These are phyloP conservation scores for Gynandropsis gynandra DNA, from an alignment of 345 rosid genomes.

Conservation along the genomic window DNA sequence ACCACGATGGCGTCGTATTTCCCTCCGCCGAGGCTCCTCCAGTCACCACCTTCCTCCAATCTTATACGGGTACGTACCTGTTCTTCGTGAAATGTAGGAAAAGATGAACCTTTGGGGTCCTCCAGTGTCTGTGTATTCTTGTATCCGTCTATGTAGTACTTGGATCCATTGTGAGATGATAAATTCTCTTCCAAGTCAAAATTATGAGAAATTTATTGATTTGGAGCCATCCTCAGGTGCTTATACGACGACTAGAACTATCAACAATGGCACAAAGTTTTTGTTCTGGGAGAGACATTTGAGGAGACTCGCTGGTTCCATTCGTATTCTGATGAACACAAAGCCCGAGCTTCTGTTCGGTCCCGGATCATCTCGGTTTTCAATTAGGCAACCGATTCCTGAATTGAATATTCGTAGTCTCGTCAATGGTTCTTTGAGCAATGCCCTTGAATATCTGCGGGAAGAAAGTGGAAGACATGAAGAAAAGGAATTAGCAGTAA, in stretches of 20 bases:
- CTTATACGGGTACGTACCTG: constrained; percentile 41
- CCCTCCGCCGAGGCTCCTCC: constrained; percentile 40
- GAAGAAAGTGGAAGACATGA: constrained; percentile 30
- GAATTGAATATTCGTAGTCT: constrained; percentile 34
- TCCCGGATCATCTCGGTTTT: constrained; percentile 6
- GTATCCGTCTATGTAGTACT: background rate
- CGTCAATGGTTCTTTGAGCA: constrained; percentile 39
- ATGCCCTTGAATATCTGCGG: constrained; percentile 36
- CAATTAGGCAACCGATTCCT: constrained; percentile 24
- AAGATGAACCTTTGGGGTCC: background rate
- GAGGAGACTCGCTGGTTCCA: constrained; percentile 47
- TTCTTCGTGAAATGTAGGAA: background rate
- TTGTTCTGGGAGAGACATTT: constrained; percentile 73
- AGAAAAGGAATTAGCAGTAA: constrained; percentile 64
- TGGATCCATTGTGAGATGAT: background rate
- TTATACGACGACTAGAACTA: constrained; percentile 77
- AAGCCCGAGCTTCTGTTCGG: constrained; percentile 42
- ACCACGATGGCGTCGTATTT: constrained; percentile 46
- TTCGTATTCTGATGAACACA: constrained; percentile 40
- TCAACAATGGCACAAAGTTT: constrained; percentile 38
- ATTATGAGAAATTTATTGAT: no score
- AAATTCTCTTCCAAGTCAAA: background rate
- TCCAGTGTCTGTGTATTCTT: background rate
- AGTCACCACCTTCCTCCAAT: constrained; percentile 51
- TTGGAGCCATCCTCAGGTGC: constrained; percentile 42